A percentile compares a stretch with the other conserved stretches of the same genome.
phyloP scores from a whole-genome alignment of 345 rosid species.

The Arabis alpina region DNA sequence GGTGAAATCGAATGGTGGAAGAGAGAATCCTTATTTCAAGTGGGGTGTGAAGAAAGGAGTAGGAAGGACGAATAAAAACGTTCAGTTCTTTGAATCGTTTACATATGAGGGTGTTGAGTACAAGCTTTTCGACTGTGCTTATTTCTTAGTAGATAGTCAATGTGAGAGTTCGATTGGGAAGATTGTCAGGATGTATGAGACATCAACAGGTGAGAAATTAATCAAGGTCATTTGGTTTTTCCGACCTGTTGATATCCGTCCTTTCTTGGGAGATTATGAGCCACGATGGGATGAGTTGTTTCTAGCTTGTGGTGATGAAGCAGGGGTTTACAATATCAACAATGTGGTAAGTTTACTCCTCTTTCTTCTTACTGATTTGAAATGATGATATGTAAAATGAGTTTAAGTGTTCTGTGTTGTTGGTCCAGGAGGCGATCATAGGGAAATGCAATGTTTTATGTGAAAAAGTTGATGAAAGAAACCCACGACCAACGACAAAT shows the following conservation, averaged over 20 bases:
- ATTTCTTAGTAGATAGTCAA: constrained; percentile 14
- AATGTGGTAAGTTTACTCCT: constrained; percentile 49
- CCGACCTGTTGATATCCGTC: constrained; percentile 55
- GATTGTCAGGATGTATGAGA: constrained; percentile 53
- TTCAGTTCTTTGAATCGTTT: constrained; percentile 51
- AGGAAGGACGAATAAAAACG: constrained; percentile 31
- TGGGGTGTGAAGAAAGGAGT: constrained; percentile 49
- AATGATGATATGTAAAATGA: not conserved
- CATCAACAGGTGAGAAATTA: constrained; percentile 44
- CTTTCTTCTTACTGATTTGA: not conserved
- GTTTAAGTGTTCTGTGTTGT: constrained; percentile 12
- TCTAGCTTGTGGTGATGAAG: constrained; percentile 60
- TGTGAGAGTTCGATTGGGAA: constrained; percentile 57
- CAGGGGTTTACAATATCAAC: constrained; percentile 49
- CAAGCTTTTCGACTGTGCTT: constrained; percentile 53
- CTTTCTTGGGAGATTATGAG: constrained; percentile 47
- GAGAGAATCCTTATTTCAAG: constrained; percentile 32
- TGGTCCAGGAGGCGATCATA: constrained; percentile 49
- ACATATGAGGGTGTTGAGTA: constrained; percentile 48
- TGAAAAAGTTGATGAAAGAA: constrained; percentile 49
- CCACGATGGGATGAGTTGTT: constrained; percentile 62
- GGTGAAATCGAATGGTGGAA: constrained; percentile 29
- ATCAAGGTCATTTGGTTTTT: constrained; percentile 63
- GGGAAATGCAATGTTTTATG: constrained; percentile 62
- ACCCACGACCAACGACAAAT: constrained; percentile 45